A percentile compares a stretch with the other conserved stretches of the same genome.
Conservation (phyloP, 106 monocot genomes). For the Allium sativum region DNA sequence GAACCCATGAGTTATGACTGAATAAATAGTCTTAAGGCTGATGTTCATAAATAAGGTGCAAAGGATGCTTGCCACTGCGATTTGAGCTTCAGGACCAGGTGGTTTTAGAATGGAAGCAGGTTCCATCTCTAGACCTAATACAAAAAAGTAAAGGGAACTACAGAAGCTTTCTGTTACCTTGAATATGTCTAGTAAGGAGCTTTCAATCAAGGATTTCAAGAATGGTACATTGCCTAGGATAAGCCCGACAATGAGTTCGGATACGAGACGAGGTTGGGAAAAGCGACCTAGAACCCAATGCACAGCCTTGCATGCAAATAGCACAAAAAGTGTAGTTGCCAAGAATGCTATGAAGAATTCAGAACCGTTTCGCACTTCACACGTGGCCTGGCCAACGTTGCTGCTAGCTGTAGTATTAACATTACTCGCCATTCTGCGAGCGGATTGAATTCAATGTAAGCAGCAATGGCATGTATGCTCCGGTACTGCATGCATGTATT, state of each 20-base stretch:
- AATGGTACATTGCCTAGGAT: neutral
- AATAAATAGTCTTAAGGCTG: too few relatives aligned
- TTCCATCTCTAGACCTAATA: slow-evolving; percentile 67
- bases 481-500: too few relatives aligned
- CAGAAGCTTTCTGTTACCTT: neutral
- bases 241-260: neutral
- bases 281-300: neutral
- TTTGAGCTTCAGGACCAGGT: slow-evolving; percentile 14
- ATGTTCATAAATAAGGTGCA: slow-evolving; percentile 7
- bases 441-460: too few relatives aligned
- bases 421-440: too few relatives aligned
- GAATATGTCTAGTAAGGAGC: slow-evolving; percentile 2
- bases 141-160: slow-evolving; percentile 35
- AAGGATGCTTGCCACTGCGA: slow-evolving; percentile 36
- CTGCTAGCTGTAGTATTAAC: too few relatives aligned
- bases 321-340: neutral
- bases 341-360: too few relatives aligned
- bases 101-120: slow-evolving; percentile 16
- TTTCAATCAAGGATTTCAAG: neutral
- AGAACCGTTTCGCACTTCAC: too few relatives aligned
- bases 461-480: too few relatives aligned
- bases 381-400: too few relatives aligned
- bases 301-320: neutral
- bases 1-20: too few relatives aligned
- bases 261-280: neutral